These are phyloP conservation scores for Nematodospora anomalae DNA, from an alignment of 1,139 yeast genomes.

Conservation along the genomic window DNA sequence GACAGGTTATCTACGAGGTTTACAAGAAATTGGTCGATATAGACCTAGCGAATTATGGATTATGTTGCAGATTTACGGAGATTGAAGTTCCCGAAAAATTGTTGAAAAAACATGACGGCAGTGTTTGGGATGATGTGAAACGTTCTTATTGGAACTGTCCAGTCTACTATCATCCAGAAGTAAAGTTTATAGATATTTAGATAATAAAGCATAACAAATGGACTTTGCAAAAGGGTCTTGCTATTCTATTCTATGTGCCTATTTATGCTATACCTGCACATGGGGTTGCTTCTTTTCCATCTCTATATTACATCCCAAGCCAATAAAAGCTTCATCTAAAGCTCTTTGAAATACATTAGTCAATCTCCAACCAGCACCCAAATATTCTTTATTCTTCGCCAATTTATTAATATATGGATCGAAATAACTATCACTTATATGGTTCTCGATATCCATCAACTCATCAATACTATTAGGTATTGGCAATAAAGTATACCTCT, in stretches of 20 bases:
- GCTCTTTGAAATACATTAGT: constrained; percentile 72
- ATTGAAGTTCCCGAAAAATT: constrained; percentile 39
- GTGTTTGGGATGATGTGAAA: constrained; percentile 71
- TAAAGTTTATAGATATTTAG: constrained; percentile 44
- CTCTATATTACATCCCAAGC: constrained; percentile 77
- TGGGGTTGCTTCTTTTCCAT: constrained; percentile 48
- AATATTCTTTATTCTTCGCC: constrained; percentile 63
- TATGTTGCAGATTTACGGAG: constrained; percentile 53
- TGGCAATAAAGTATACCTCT: constrained; percentile 35
- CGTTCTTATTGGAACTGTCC: constrained; percentile 77
- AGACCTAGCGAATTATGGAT: constrained; percentile 79
- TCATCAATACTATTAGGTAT: constrained; percentile 29
- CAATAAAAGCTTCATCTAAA: constrained; percentile 85
- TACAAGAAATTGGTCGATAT: constrained; percentile 78
- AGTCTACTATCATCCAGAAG: constrained; percentile 63
- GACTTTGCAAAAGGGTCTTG: neutral
- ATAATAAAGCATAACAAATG: too few relatives aligned
- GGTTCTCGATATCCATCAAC: constrained; percentile 53
- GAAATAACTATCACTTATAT: constrained; percentile 44
- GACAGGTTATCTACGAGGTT: constrained; percentile 85
- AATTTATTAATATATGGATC: constrained; percentile 54
- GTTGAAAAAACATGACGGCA: constrained; percentile 26
- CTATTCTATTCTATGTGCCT: neutral
- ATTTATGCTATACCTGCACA: neutral
- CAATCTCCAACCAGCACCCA: constrained; percentile 84